A percentile compares a stretch with the other conserved stretches of the same genome.
These are phyloP conservation scores for Lepraria neglecta DNA, from an alignment of 495 filamentous ascomycete genomes.

Conservation along the genomic window DNA sequence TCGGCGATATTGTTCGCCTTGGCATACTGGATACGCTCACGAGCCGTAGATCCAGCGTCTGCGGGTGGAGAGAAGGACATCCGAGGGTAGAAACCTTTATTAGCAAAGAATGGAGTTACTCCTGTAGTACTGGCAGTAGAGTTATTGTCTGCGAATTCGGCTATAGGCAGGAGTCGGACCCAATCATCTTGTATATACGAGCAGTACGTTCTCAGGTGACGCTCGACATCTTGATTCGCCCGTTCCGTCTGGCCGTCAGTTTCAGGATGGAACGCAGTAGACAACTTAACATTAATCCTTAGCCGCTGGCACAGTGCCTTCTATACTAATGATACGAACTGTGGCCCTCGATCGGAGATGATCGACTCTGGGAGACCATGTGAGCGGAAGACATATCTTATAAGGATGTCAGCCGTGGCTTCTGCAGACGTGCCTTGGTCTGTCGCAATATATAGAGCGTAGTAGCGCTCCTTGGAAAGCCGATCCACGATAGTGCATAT, in stretches of 20 bases:
- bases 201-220: too few species aligned
- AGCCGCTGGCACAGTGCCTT: constrained; percentile 20
- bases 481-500: not conserved
- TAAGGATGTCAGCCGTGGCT: constrained; percentile 10
- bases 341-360: constrained; percentile 22
- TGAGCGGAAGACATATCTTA: constrained; percentile 17
- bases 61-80: constrained; percentile 25
- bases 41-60: not conserved
- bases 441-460: not conserved
- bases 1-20: not conserved
- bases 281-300: constrained; percentile 19
- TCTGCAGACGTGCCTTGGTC: constrained; percentile 13
- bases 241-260: not conserved
- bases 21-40: not conserved
- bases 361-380: constrained; percentile 18
- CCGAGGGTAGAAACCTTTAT: constrained; percentile 24
- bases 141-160: constrained; percentile 22
- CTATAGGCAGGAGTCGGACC: constrained; percentile 21
- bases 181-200: not conserved
- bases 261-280: not conserved
- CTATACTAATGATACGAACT: constrained; percentile 26
- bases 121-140: not conserved
- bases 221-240: not conserved
- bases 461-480: not conserved
- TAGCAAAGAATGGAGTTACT: constrained; percentile 23